Conservation (phyloP, 352 stramenopile genomes). For the Globisporangium apiculatum region DNA sequence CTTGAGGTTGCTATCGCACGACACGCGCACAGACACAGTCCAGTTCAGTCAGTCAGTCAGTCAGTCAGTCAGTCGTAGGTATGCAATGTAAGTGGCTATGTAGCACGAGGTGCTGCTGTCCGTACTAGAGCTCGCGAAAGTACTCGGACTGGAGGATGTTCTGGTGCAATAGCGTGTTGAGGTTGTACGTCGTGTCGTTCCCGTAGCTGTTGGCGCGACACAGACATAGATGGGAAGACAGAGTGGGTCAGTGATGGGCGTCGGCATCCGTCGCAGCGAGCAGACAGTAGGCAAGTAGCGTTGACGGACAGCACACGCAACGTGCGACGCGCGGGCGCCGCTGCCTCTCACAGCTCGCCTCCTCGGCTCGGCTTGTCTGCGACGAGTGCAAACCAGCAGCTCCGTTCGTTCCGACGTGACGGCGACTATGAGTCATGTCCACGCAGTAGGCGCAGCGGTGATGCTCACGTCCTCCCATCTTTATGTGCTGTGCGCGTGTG, state of each 20-base stretch:
- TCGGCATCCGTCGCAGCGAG: background rate
- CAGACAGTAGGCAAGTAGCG: background rate
- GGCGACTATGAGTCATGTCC: too few species aligned
- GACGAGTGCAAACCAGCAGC: too few species aligned
- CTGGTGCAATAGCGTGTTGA: slow-evolving; percentile 94
- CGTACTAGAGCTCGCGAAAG: slow-evolving; percentile 90
- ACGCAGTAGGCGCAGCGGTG: too few species aligned
- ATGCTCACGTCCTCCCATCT: too few species aligned
- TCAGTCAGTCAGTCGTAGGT: background rate
- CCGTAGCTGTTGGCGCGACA: slow-evolving; percentile 41
- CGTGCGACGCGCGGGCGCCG: too few species aligned
- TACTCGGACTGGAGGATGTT: slow-evolving; percentile 95
- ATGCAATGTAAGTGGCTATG: slow-evolving; percentile 7
- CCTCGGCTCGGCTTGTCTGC: too few species aligned
- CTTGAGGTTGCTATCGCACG: slow-evolving; percentile 53
- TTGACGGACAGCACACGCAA: too few species aligned
- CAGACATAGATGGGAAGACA: background rate
- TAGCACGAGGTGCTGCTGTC: too few species aligned
- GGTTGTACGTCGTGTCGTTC: slow-evolving; percentile 91
- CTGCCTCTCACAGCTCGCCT: too few species aligned
- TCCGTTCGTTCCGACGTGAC: too few species aligned
- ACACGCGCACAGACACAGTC: background rate
- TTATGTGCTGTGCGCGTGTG: too few species aligned
- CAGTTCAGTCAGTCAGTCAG: background rate
- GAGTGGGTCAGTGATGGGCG: background rate